A percentile compares a stretch with the other conserved stretches of the same genome.
phyloP scores from a whole-genome alignment of 768 basidiomycete genomes.

The Phlebiopsis flavidoalba region DNA sequence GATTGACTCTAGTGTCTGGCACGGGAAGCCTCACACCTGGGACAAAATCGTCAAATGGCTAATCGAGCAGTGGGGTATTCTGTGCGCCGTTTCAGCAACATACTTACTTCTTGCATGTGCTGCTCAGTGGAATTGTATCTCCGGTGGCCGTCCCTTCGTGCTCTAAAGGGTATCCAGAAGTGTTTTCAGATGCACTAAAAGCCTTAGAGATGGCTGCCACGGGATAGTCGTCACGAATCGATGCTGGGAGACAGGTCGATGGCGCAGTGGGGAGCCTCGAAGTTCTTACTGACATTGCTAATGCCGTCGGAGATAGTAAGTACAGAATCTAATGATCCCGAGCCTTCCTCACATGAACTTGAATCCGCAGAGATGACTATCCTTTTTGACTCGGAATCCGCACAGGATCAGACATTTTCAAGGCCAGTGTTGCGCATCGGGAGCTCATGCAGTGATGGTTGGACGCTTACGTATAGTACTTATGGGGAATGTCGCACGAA shows the following conservation, averaged over 20 bases:
- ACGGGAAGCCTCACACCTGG: constrained; percentile 50
- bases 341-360: no score
- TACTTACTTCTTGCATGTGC: background rate
- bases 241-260: constrained; percentile 53
- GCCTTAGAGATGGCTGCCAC: constrained; percentile 42
- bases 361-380: constrained; percentile 39
- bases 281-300: constrained; percentile 42
- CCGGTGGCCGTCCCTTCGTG: constrained; percentile 44
- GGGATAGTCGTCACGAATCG: constrained; percentile 55
- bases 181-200: constrained; percentile 40
- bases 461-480: constrained; percentile 43
- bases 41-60: constrained; percentile 45
- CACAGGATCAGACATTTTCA: constrained; percentile 48
- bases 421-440: constrained; percentile 52
- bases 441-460: constrained; percentile 47
- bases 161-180: constrained; percentile 52
- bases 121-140: constrained; percentile 45
- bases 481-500: constrained; percentile 50
- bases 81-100: background rate
- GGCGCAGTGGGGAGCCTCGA: constrained; percentile 49
- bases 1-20: constrained; percentile 44
- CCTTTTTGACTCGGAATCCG: constrained; percentile 50
- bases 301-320: constrained; percentile 47
- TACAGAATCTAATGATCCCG: background rate
- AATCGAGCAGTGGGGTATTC: constrained; percentile 31